Evolutionary conservation across 371 early-diverging fungal genomes (phyloP).

Genomic region (Batkoa obscura): DNA sequence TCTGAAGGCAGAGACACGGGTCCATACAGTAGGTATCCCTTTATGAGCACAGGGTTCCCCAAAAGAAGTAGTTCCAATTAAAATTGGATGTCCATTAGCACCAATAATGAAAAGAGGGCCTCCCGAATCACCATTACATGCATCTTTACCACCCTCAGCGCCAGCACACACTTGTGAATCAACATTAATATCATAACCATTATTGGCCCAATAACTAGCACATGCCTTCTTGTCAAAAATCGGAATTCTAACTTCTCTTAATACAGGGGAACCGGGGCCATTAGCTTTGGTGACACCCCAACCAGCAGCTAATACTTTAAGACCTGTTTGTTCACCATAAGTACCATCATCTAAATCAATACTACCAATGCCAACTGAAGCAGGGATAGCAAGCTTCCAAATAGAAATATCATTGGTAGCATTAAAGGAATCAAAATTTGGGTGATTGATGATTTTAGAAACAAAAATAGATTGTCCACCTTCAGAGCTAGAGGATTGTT

Average conservation of each 20-base stretch:
- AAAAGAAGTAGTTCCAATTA: constrained; percentile 3
- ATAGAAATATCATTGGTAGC: background rate
- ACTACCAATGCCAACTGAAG: background rate
- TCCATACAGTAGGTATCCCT: background rate
- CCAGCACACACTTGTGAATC: background rate
- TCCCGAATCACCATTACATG: constrained; percentile 3
- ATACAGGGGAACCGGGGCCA: background rate
- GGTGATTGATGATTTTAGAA: background rate
- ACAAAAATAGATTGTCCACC: background rate
- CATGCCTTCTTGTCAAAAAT: background rate
- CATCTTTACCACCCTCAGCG: background rate
- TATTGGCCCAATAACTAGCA: background rate
- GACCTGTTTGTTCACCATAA: background rate
- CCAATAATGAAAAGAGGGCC: background rate
- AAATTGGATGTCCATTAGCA: background rate
- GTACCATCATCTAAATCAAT: background rate
- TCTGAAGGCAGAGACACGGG: background rate
- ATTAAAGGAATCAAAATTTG: background rate
- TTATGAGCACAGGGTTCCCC: constrained; percentile 1
- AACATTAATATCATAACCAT: background rate
- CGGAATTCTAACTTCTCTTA: background rate
- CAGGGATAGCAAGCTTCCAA: background rate
- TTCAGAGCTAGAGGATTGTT: background rate
- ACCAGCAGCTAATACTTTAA: background rate
- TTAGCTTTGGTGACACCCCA: background rate